A percentile compares a stretch with the other conserved stretches of the same genome.
phyloP scores from a whole-genome alignment of 805 yeast genomes.

The Monosporozyma aquatica region DNA sequence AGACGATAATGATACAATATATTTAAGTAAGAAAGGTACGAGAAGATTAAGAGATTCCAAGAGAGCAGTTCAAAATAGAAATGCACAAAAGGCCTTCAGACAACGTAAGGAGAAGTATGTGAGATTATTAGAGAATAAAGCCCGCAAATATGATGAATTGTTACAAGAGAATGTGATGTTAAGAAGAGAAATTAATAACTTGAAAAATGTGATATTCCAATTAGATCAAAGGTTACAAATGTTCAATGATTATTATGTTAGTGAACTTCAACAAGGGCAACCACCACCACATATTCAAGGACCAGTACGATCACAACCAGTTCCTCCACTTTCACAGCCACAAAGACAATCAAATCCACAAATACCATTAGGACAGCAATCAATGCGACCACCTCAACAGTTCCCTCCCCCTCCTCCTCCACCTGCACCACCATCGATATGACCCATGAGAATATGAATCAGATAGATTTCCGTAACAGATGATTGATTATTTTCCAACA shows the following conservation, averaged over 20 bases:
- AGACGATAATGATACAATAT: background rate
- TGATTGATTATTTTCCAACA: too few species aligned
- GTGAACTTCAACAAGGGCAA: background rate
- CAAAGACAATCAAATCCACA: background rate
- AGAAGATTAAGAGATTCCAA: slow-evolving; percentile 39
- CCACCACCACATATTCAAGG: background rate
- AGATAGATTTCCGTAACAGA: background rate
- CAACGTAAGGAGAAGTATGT: slow-evolving; percentile 73
- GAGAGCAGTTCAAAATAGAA: slow-evolving; percentile 85
- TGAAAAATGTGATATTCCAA: slow-evolving; percentile 5
- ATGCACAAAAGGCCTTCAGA: slow-evolving; percentile 86
- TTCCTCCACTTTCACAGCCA: background rate
- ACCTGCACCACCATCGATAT: background rate
- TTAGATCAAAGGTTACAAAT: slow-evolving; percentile 5
- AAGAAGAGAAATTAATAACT: slow-evolving; percentile 5
- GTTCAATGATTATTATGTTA: background rate
- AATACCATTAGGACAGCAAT: background rate
- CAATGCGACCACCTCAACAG: background rate
- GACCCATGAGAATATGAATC: too few species aligned
- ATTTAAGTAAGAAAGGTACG: slow-evolving; percentile 1
- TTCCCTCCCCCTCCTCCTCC: background rate
- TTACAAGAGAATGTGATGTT: slow-evolving; percentile 36
- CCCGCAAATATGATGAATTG: slow-evolving; percentile 49
- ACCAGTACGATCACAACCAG: background rate
- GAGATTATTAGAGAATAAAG: slow-evolving; percentile 66